Conservation (phyloP, 179 eudicot genomes). For the Carnegiea gigantea region DNA sequence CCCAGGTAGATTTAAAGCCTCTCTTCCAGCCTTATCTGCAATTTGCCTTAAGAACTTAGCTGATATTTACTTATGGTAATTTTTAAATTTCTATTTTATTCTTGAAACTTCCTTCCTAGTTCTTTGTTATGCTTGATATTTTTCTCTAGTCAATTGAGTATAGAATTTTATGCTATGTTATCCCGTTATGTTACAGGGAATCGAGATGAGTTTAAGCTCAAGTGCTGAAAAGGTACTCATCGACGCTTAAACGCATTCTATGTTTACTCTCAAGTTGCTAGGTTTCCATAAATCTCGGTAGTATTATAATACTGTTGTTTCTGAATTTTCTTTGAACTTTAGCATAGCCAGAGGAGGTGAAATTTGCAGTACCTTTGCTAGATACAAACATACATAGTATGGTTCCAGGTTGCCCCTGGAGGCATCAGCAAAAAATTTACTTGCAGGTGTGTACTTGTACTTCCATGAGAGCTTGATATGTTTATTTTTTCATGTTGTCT, state of each 20-base stretch:
- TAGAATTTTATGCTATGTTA: background rate
- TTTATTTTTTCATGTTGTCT: background rate
- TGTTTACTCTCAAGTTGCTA: conserved; percentile 4
- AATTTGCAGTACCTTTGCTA: conserved; percentile 80
- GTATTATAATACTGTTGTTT: conserved; percentile 36
- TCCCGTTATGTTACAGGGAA: conserved; percentile 54
- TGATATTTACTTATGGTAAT: background rate
- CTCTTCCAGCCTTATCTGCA: background rate
- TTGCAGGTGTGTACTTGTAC: conserved; percentile 57
- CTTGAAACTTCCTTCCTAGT: background rate
- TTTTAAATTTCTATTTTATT: background rate
- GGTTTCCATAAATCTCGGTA: conserved; percentile 2
- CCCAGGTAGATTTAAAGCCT: background rate
- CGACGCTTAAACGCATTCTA: background rate
- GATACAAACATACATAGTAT: conserved; percentile 68
- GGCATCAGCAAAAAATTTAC: conserved; percentile 72
- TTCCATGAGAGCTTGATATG: background rate
- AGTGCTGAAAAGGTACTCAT: conserved; percentile 67
- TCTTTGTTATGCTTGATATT: background rate
- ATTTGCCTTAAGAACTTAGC: background rate
- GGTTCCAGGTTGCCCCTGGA: conserved; percentile 75
- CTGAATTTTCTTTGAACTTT: conserved; percentile 39
- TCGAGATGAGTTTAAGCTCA: conserved; percentile 80
- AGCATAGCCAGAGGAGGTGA: conserved; percentile 92
- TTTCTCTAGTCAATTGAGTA: conserved; percentile 5